Evolutionary conservation across 208 protist species (phyloP).

Genomic region (Leishmania major): DNA sequence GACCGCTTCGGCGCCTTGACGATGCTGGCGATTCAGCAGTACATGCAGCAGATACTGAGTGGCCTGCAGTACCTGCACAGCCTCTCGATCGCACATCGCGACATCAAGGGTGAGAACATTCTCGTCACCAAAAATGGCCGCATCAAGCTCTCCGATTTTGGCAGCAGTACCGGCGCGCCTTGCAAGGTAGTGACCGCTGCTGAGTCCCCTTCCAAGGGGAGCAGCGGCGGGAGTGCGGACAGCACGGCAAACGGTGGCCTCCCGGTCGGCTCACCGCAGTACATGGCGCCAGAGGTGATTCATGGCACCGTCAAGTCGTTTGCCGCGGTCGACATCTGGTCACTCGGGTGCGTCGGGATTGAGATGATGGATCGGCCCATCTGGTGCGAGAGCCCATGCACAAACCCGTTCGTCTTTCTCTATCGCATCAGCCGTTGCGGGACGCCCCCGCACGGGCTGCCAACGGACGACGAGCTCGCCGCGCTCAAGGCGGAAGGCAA

Average conservation of each 20-base stretch:
- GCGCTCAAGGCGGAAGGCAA: slow-evolving; percentile 21
- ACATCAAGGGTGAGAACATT: slow-evolving; percentile 86
- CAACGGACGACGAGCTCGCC: slow-evolving; percentile 46
- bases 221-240: background rate
- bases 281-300: slow-evolving; percentile 85
- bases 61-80: slow-evolving; percentile 76
- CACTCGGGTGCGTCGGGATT: slow-evolving; percentile 78
- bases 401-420: slow-evolving; percentile 54
- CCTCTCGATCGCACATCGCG: slow-evolving; percentile 75
- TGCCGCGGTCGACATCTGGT: slow-evolving; percentile 70
- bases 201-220: background rate
- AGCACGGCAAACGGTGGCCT: slow-evolving; percentile 17
- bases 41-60: slow-evolving; percentile 71
- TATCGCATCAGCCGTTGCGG: slow-evolving; percentile 51
- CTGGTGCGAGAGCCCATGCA: slow-evolving; percentile 33
- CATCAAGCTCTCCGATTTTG: slow-evolving; percentile 85
- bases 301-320: slow-evolving; percentile 28
- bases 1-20: slow-evolving; percentile 62
- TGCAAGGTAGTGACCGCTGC: slow-evolving; percentile 19
- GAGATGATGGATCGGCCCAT: slow-evolving; percentile 75
- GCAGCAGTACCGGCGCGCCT: slow-evolving; percentile 45
- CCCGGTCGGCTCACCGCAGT: slow-evolving; percentile 68
- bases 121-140: slow-evolving; percentile 72
- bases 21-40: slow-evolving; percentile 67
- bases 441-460: slow-evolving; percentile 53